Percentiles rank a stretch among this genome's conserved stretches.
Conservation (phyloP, 768 basidiomycete species). For the Termitomyces sp. region DNA sequence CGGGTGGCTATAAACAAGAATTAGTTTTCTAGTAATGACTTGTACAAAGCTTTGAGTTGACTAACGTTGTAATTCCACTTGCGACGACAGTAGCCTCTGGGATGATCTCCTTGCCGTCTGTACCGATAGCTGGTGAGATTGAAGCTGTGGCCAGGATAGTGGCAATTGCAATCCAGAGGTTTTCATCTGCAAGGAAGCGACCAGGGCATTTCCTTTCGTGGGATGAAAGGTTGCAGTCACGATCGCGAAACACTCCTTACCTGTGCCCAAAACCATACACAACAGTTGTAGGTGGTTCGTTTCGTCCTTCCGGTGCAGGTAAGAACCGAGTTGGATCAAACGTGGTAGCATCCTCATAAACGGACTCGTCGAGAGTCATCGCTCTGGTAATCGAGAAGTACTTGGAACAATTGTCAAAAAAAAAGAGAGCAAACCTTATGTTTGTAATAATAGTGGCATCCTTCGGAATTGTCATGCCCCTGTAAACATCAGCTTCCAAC, state of each 20-base stretch:
- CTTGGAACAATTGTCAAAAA: neutral
- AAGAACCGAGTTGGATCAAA: slow-evolving; percentile 41
- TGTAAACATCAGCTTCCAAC: neutral
- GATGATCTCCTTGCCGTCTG: slow-evolving; percentile 27
- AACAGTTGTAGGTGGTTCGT: slow-evolving; percentile 3
- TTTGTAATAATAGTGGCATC: slow-evolving; percentile 34
- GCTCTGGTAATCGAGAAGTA: slow-evolving; percentile 21
- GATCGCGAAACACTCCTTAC: slow-evolving; percentile 5
- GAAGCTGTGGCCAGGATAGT: slow-evolving; percentile 23
- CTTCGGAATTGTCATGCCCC: neutral
- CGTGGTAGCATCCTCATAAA: slow-evolving; percentile 31
- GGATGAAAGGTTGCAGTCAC: neutral
- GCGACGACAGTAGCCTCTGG: slow-evolving; percentile 11
- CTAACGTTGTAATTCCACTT: neutral
- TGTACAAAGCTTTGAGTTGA: neutral
- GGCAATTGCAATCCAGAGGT: slow-evolving; percentile 22
- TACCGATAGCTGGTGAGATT: slow-evolving; percentile 28
- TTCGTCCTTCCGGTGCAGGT: slow-evolving; percentile 8
- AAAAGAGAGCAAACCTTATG: slow-evolving; percentile 24
- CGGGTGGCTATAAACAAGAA: neutral
- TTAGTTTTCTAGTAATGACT: neutral
- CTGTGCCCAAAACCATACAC: slow-evolving; percentile 21
- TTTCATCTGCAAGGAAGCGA: slow-evolving; percentile 34
- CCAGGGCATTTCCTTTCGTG: slow-evolving; percentile 33
- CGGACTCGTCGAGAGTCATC: slow-evolving; percentile 30